Evolutionary conservation across 257 asterid genomes (phyloP), one percentile per base, ranked within the genome.

Genomic region (Penstemon davidsonii): DNA sequence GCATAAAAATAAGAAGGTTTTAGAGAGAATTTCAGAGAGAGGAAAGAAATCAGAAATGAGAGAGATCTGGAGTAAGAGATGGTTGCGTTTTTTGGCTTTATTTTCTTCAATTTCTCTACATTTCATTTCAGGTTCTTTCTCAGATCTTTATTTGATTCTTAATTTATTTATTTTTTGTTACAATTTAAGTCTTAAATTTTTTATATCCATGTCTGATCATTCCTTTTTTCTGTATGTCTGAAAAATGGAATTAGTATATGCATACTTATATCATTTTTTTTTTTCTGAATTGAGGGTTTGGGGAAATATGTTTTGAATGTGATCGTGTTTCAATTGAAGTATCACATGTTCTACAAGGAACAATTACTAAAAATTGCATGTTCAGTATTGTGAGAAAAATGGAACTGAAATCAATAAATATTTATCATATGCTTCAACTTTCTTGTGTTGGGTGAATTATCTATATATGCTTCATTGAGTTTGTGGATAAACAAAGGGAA

Each of bases 111-210:
- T 82, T 70, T 79, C 54, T 73, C 71, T 79, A 55, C 82, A 73
- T 55, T 77, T 82, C 71, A 43, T 79, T 55, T 62, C 85, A 84
- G 96, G 96, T 87, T 66, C 42, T 41, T 47, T 42, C 10, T 46
- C 60, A 10, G 64, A 73, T 59, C 69, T 19, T 39, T 54, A 13
- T 50, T 56, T 43, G 6, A 56, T 64, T 55, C 25, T 12, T 38
- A 59, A 44, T 1, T 47, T 47, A 44, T 40, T 49, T 3, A 6
- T 9, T 7, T 44, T 61, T 6, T 61, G 73, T 45, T 56, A 13
- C 19, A 4, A 10, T 66, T 10, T 46, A 49, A 25, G 33, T 25
- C 44, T 11, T 59, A 50, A 33, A 19, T 67, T 67, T 55, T 0
- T 55, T 45, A 25, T 46, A 7, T 36, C 4, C 5, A 63, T 57